These are phyloP conservation scores for Adiantum capillusveneris DNA, from an alignment of 75 land plant genomes.

Conservation along the genomic window DNA sequence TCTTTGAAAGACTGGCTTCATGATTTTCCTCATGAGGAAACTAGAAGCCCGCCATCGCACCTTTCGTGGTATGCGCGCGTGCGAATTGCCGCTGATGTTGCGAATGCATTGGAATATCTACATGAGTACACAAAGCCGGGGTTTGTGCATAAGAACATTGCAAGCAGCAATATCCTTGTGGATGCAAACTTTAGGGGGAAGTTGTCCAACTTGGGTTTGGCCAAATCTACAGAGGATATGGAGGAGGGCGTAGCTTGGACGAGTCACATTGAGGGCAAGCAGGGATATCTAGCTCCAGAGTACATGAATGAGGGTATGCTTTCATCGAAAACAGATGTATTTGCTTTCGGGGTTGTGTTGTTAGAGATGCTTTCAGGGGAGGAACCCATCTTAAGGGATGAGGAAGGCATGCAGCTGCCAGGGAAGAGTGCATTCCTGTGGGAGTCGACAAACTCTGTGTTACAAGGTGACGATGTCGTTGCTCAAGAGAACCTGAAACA, in stretches of 20 bases:
- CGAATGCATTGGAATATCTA: slow-evolving; percentile 84
- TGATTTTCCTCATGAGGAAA: neutral
- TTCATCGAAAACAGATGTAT: slow-evolving; percentile 75
- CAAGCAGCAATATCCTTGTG: slow-evolving; percentile 84
- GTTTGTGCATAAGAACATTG: slow-evolving; percentile 85
- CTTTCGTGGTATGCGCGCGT: slow-evolving; percentile 60
- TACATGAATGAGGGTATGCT: slow-evolving; percentile 69
- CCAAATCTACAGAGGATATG: slow-evolving; percentile 32
- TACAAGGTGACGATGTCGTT: slow-evolving; percentile 14
- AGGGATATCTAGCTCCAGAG: slow-evolving; percentile 88
- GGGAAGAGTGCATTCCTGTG: slow-evolving; percentile 15
- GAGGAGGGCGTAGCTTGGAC: too few species aligned
- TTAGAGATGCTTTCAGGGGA: slow-evolving; percentile 74
- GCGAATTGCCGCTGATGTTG: slow-evolving; percentile 77
- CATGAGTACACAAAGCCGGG: slow-evolving; percentile 84
- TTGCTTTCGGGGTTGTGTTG: slow-evolving; percentile 81
- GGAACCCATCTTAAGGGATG: slow-evolving; percentile 34
- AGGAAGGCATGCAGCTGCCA: slow-evolving; percentile 39
- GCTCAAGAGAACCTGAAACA: slow-evolving; percentile 30
- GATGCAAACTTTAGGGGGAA: slow-evolving; percentile 72
- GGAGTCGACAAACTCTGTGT: too few species aligned
- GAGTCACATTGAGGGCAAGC: slow-evolving; percentile 75
- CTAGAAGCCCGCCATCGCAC: neutral
- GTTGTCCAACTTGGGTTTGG: slow-evolving; percentile 85
- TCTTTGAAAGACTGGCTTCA: slow-evolving; percentile 68